phyloP scores from a whole-genome alignment of 805 yeast species.

The Lachancea quebecensis region DNA sequence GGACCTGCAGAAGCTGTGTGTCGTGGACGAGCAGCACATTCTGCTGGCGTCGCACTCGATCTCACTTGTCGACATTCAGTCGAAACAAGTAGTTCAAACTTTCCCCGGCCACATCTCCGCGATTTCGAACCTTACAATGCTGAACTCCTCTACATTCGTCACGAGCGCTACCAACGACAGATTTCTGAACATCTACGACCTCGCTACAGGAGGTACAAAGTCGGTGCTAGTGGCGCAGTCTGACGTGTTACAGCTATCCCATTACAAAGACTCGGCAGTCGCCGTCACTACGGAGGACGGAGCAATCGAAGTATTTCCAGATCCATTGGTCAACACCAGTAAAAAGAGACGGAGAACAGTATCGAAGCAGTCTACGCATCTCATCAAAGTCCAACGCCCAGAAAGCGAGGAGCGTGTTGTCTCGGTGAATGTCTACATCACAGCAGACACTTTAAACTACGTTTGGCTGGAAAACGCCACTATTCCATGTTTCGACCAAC shows the following conservation, averaged over 20 bases:
- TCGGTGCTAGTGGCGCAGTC: conserved; percentile 68
- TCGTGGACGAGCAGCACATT: conserved; percentile 34
- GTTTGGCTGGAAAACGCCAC: conserved; percentile 60
- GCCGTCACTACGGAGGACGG: conserved; percentile 70
- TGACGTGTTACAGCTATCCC: conserved; percentile 43
- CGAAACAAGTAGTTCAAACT: conserved; percentile 38
- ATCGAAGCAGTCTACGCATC: conserved; percentile 46
- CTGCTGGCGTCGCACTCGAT: conserved; percentile 65
- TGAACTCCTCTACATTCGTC: conserved; percentile 40
- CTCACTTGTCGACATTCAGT: conserved; percentile 41
- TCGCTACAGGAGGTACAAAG: conserved; percentile 31
- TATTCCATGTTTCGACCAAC: conserved; percentile 48
- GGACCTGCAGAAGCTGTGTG: conserved; percentile 24
- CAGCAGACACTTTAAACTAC: conserved; percentile 35
- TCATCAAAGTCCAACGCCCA: conserved; percentile 44
- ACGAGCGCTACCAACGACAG: conserved; percentile 77
- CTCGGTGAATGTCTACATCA: conserved; percentile 29
- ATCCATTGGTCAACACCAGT: conserved; percentile 37
- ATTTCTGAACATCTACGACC: conserved; percentile 61
- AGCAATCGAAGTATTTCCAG: conserved; percentile 57
- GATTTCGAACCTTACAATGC: conserved; percentile 41
- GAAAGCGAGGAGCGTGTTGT: conserved; percentile 24
- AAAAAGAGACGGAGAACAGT: conserved; percentile 43
- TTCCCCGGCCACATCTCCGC: conserved; percentile 77
- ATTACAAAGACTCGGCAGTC: conserved; percentile 26